Evolutionary conservation across 805 yeast species (phyloP).

Genomic region (Ogataea nonfermentans): DNA sequence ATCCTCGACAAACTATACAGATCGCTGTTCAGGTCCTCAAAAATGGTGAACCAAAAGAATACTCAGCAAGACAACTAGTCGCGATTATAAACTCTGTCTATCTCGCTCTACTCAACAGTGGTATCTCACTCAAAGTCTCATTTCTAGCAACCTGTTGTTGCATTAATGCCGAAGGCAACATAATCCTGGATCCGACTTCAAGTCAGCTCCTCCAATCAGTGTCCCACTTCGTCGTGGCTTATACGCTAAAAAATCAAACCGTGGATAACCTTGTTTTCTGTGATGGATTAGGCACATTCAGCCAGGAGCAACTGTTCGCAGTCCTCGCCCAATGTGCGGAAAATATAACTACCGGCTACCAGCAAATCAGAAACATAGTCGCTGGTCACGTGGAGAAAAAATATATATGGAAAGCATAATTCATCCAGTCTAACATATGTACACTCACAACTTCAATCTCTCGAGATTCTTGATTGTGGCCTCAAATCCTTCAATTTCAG

Average conservation of each 20-base stretch:
- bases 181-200: slow-evolving; percentile 45
- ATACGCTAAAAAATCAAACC: slow-evolving; percentile 48
- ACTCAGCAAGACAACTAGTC: slow-evolving; percentile 50
- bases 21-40: slow-evolving; percentile 64
- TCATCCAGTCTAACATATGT: background rate
- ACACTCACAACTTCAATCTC: slow-evolving; percentile 57
- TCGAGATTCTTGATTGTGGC: slow-evolving; percentile 84
- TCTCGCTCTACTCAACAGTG: slow-evolving; percentile 78
- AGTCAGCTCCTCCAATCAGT: slow-evolving; percentile 41
- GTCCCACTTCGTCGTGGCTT: slow-evolving; percentile 69
- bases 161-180: slow-evolving; percentile 23
- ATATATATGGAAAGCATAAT: slow-evolving; percentile 49
- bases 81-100: slow-evolving; percentile 71
- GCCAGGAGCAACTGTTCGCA: slow-evolving; percentile 50
- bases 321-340: slow-evolving; percentile 52
- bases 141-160: slow-evolving; percentile 53
- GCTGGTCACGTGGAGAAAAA: slow-evolving; percentile 48
- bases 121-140: slow-evolving; percentile 63
- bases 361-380: slow-evolving; percentile 46
- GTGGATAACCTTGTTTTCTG: slow-evolving; percentile 58
- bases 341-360: slow-evolving; percentile 45
- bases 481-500: slow-evolving; percentile 88
- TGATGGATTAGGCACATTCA: slow-evolving; percentile 73
- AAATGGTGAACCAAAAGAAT: slow-evolving; percentile 43
- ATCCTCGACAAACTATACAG: slow-evolving; percentile 79